Percentiles rank a stretch among this genome's conserved stretches.
phyloP scores from a whole-genome alignment of 768 basidiomycete genomes.

The Suillus sp. region DNA sequence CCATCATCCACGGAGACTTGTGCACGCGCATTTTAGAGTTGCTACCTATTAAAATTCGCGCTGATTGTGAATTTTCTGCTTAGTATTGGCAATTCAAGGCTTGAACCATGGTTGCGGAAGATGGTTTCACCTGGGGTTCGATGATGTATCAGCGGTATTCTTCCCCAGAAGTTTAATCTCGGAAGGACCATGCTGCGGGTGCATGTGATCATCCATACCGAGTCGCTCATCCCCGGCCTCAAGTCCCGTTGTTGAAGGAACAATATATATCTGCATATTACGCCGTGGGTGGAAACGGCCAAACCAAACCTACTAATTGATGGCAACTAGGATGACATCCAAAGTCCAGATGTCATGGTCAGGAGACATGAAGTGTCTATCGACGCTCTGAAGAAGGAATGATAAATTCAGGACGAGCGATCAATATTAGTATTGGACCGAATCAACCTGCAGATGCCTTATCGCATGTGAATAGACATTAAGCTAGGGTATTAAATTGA shows the following conservation, averaged over 20 bases:
- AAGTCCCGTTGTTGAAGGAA: background rate
- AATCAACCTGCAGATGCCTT: background rate
- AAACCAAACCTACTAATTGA: background rate
- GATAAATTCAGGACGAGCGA: no score
- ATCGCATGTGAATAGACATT: background rate
- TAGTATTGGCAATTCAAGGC: background rate
- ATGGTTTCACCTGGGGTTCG: background rate
- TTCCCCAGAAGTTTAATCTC: background rate
- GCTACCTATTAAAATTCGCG: background rate
- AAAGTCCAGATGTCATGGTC: background rate
- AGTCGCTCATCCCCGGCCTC: background rate
- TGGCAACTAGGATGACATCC: background rate
- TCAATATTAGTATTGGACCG: background rate
- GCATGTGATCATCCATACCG: background rate
- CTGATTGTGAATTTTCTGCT: background rate
- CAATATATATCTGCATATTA: background rate
- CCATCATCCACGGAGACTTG: background rate
- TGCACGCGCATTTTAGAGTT: background rate
- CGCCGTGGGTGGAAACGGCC: no score
- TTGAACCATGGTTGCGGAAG: background rate
- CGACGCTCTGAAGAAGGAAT: background rate
- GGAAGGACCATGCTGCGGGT: background rate
- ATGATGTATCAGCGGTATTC: background rate
- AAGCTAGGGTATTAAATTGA: background rate
- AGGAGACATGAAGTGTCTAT: background rate